These are phyloP conservation scores for Lasiodiplodia hormozganensis DNA, from an alignment of 2,329 filamentous ascomycete species.

Conservation along the genomic window DNA sequence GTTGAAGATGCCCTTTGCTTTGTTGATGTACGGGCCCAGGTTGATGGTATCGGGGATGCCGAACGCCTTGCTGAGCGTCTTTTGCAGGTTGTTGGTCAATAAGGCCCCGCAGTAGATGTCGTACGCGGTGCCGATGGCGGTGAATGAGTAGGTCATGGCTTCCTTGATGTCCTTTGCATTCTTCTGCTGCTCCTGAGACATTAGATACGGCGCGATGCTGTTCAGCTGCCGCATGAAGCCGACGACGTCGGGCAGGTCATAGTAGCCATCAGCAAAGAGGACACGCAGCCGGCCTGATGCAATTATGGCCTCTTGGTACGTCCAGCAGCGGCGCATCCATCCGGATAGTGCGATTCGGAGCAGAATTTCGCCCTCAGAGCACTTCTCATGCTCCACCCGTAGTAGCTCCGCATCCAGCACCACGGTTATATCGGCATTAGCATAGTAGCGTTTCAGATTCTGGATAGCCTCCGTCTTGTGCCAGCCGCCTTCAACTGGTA, in stretches of 20 bases:
- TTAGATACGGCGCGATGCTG: not conserved
- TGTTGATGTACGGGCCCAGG: not conserved
- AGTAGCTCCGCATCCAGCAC: not conserved
- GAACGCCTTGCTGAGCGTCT: no score
- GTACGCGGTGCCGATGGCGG: not conserved
- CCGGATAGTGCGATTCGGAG: not conserved
- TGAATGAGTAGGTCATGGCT: not conserved
- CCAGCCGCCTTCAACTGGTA: not conserved
- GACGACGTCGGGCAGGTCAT: not conserved
- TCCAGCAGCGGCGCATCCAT: not conserved
- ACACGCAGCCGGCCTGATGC: not conserved
- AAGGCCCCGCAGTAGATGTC: not conserved
- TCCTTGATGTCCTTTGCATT: not conserved
- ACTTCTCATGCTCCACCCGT: not conserved
- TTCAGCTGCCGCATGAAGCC: not conserved
- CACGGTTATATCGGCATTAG: not conserved
- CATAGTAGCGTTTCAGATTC: not conserved
- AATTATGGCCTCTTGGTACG: not conserved
- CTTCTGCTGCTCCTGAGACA: not conserved
- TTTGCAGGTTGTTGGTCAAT: no score
- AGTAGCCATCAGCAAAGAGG: not conserved
- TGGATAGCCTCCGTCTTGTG: not conserved
- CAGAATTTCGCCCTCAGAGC: not conserved
- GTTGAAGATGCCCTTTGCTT: not conserved
- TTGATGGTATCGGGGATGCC: not conserved